These are phyloP conservation scores for Neoboletus magnificus DNA, from an alignment of 768 basidiomycete genomes.

Conservation along the genomic window DNA sequence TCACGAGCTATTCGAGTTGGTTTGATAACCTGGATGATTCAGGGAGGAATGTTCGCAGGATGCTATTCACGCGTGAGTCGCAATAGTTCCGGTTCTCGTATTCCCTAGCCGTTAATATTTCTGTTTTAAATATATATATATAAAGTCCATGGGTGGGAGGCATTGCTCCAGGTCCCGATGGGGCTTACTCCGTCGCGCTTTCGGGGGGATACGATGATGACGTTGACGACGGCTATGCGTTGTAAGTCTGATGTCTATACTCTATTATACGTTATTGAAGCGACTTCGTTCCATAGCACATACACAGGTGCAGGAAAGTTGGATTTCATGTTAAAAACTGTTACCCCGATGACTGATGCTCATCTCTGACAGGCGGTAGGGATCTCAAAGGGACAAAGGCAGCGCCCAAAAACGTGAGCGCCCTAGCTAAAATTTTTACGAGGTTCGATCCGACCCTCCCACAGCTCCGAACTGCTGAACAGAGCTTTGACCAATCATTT, in stretches of 20 bases:
- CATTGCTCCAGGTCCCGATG: conserved; percentile 56
- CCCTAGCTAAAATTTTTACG: neutral
- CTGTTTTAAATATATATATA: no score
- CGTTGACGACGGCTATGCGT: conserved; percentile 75
- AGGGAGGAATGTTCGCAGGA: conserved; percentile 68
- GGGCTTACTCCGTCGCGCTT: conserved; percentile 82
- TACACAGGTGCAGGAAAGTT: conserved; percentile 72
- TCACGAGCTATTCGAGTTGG: neutral
- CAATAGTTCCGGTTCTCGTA: neutral
- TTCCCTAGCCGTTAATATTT: neutral
- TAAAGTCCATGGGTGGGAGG: conserved; percentile 80
- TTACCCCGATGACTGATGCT: neutral
- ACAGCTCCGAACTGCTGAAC: conserved; percentile 85
- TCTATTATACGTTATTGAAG: neutral
- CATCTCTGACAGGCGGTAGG: conserved; percentile 58
- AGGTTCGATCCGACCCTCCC: neutral
- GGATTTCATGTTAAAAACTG: neutral
- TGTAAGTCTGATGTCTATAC: conserved; percentile 48
- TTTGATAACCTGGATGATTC: neutral
- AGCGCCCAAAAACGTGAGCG: conserved; percentile 76
- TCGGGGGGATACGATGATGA: conserved; percentile 90
- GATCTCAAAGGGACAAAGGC: conserved; percentile 82
- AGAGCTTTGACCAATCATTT: conserved; percentile 81
- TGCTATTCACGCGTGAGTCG: conserved; percentile 78
- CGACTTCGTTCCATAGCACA: conserved; percentile 38